phyloP scores from a whole-genome alignment of 106 monocot species.

The Dioscorea alata region DNA sequence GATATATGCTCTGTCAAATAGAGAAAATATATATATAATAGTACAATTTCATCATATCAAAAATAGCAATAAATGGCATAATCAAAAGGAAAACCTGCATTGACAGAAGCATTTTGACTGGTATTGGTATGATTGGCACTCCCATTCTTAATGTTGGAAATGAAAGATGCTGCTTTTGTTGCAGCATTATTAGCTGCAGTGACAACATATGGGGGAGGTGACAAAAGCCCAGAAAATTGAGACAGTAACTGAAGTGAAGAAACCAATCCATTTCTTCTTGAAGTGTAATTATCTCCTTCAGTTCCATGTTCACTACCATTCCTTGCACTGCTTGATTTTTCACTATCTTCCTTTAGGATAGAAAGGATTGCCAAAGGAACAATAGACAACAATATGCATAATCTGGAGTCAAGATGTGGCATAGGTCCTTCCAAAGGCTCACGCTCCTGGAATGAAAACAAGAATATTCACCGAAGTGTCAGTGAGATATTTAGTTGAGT shows the following conservation, averaged over 20 bases:
- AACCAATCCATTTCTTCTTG: conserved; percentile 65
- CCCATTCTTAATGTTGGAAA: conserved; percentile 52
- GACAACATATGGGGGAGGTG: conserved; percentile 60
- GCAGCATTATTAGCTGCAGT: conserved; percentile 82
- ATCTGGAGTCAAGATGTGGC: conserved; percentile 77
- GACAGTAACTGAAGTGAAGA: conserved; percentile 69
- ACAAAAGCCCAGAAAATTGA: conserved; percentile 65
- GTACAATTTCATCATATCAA: too few relatives aligned
- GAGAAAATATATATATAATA: neutral
- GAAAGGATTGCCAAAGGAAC: conserved; percentile 66
- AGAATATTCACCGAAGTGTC: neutral
- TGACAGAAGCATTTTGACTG: conserved; percentile 31
- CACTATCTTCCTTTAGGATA: conserved; percentile 49
- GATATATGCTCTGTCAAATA: too few relatives aligned
- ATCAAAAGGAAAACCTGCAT: conserved; percentile 44
- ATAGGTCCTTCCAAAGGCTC: conserved; percentile 80
- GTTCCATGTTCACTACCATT: conserved; percentile 6
- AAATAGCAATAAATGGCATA: too few relatives aligned
- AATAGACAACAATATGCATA: conserved; percentile 76
- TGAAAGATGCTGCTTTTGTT: conserved; percentile 69
- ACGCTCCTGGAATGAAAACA: conserved; percentile 43
- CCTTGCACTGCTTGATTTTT: neutral
- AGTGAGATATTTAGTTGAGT: neutral
- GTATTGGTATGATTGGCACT: conserved; percentile 19
- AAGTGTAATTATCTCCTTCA: conserved; percentile 29